phyloP scores from a whole-genome alignment of 1,139 yeast genomes.

The Hansenula sp. region DNA sequence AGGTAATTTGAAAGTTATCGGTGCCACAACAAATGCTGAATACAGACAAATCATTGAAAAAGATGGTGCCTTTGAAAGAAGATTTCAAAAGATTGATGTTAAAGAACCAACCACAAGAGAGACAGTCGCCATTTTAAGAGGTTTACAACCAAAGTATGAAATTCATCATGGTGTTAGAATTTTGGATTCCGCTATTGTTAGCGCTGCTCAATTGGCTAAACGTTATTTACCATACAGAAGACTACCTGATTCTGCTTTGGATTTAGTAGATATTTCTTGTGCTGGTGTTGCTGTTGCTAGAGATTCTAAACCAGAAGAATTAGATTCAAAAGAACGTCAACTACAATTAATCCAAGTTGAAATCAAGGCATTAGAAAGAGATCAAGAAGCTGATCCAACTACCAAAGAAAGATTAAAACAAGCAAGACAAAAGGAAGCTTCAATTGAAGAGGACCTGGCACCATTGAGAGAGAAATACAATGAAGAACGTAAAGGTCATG shows the following conservation, averaged over 20 bases:
- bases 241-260: constrained; percentile 97
- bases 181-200: constrained; percentile 88
- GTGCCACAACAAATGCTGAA: constrained; percentile 96
- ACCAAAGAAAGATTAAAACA: constrained; percentile 81
- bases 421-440: constrained; percentile 78
- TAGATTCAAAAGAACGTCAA: constrained; percentile 90
- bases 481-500: constrained; percentile 90
- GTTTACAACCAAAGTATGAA: constrained; percentile 93
- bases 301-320: constrained; percentile 96
- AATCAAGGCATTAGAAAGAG: constrained; percentile 95
- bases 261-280: constrained; percentile 92
- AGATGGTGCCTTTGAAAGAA: constrained; percentile 98
- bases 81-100: constrained; percentile 96
- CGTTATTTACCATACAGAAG: constrained; percentile 93
- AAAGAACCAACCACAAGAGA: constrained; percentile 91
- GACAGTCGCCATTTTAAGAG: constrained; percentile 94
- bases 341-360: constrained; percentile 90
- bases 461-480: constrained; percentile 85
- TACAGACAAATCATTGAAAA: constrained; percentile 89
- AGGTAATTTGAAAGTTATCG: constrained; percentile 94
- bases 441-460: constrained; percentile 75
- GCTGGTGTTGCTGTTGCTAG: constrained; percentile 98
- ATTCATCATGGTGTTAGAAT: constrained; percentile 98
- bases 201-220: constrained; percentile 94
- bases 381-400: constrained; percentile 80